Evolutionary conservation across 148 eudicot species (phyloP).

Genomic region (Chenopodium suecicum): DNA sequence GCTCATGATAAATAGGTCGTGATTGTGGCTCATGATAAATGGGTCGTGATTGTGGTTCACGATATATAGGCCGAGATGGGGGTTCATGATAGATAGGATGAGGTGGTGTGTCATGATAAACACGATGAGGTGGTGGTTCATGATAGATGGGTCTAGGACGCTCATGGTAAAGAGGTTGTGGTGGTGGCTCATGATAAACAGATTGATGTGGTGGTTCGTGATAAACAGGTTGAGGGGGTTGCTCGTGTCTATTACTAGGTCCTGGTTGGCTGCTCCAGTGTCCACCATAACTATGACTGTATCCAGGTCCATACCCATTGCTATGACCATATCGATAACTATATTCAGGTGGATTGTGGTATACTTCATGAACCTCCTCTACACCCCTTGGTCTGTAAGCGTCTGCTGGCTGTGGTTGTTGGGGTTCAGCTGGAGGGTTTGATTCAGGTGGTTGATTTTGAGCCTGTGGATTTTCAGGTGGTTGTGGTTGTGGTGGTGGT

Average conservation of each 20-base stretch:
- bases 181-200: conserved; percentile 6
- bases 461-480: conserved; percentile 34
- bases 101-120: conserved; percentile 26
- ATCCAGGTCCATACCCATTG: conserved; percentile 30
- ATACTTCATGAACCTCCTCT: conserved; percentile 45
- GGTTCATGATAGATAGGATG: conserved; percentile 21
- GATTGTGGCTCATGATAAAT: conserved; percentile 11
- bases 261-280: conserved; percentile 28
- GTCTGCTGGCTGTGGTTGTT: conserved; percentile 39
- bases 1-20: conserved; percentile 14
- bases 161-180: conserved; percentile 3
- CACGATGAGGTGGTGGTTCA: conserved; percentile 15
- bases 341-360: conserved; percentile 49
- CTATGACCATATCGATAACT: conserved; percentile 34
- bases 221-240: background rate
- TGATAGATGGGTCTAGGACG: conserved; percentile 17
- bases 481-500: conserved; percentile 35
- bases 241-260: conserved; percentile 20
- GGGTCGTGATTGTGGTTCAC: conserved; percentile 10
- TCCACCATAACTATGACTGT: conserved; percentile 28
- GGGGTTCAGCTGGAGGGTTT: conserved; percentile 32
- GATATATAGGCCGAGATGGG: conserved; percentile 1
- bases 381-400: conserved; percentile 34
- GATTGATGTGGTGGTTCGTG: conserved; percentile 3
- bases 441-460: conserved; percentile 42